Evolutionary conservation across 208 protist species (phyloP), one percentile per base, ranked within the genome.

Genomic region (Trypanosoma rangeli): DNA sequence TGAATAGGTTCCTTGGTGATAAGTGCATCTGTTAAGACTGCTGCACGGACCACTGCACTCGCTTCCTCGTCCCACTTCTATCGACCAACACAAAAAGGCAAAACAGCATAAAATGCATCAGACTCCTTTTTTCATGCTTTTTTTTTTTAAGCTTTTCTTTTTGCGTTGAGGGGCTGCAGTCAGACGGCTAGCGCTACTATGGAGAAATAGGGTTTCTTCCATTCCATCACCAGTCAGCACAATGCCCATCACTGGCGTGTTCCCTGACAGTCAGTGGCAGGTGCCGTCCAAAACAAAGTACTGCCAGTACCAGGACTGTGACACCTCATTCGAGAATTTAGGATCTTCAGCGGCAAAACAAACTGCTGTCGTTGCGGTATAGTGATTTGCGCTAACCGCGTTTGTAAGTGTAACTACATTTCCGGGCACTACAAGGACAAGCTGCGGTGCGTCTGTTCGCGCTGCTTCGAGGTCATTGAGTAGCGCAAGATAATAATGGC

Each of bases 281-380:
- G 37, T 64, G 2, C 50, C 64, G 1, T 63, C 58, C 9, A 75
- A 68, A 24, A 72, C 74, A 1, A 88, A 86, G 42, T 78, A 74
- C 18, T 92, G 86, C 50, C 86, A 92, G 56, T 89, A 81, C 55
- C 86, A 92, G 52, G 86, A 89, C 72, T 92, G 86, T 55, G 86
- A 83, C 10, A 60, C 56, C 31, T n/a, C n/a, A n/a, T n/a, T n/a
- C n/a, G n/a, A n/a, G 18, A 46, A 15, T 92, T 92, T 66, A 71
- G 78, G 22, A 83, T 87, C 66, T 89, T 92, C 33, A 76, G 75
- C 26, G 71, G 22, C 31, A 80, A 80, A 50, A 74, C 67, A 48
- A 86, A 89, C 71, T 92, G 83, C 53, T 80, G 86, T 44, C 75
- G 83, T n/a, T 92, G 86, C 57, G 86, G 86, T 20, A 92, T 92